A percentile compares a stretch with the other conserved stretches of the same genome.
Evolutionary conservation across 2,329 filamentous ascomycete species (phyloP).

Genomic region (Fusarium sp.): DNA sequence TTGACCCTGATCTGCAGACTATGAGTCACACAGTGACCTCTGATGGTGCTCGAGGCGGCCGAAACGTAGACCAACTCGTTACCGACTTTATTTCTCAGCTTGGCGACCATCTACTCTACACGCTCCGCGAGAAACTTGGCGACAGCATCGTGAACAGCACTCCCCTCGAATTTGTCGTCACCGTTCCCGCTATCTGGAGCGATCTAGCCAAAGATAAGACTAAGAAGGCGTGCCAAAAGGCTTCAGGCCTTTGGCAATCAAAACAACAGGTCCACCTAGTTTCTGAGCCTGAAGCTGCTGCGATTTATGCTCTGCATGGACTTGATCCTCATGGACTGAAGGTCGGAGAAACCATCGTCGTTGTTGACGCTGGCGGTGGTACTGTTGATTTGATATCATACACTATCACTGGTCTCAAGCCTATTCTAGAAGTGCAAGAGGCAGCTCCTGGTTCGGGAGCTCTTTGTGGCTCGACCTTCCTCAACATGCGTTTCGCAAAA

Average conservation of each 20-base stretch:
- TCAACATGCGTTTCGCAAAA: slow-evolving; percentile 60
- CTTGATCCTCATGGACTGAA: slow-evolving; percentile 56
- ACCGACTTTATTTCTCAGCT: slow-evolving; percentile 62
- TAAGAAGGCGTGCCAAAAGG: slow-evolving; percentile 56
- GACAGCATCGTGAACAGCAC: slow-evolving; percentile 56
- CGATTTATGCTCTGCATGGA: slow-evolving; percentile 59
- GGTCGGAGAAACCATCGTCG: slow-evolving; percentile 60
- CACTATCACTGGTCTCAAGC: slow-evolving; percentile 57
- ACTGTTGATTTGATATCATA: slow-evolving; percentile 66
- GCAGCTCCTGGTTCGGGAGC: slow-evolving; percentile 60
- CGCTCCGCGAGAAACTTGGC: slow-evolving; percentile 58
- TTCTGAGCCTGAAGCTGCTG: slow-evolving; percentile 64
- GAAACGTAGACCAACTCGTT: slow-evolving; percentile 56
- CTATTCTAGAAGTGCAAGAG: slow-evolving; percentile 59
- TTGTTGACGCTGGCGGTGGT: slow-evolving; percentile 66
- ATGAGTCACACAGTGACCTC: slow-evolving; percentile 49
- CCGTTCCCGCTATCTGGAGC: slow-evolving; percentile 69
- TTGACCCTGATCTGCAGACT: slow-evolving; percentile 53
- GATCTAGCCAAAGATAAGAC: slow-evolving; percentile 65
- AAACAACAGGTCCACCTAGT: slow-evolving; percentile 56
- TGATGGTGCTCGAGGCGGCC: slow-evolving; percentile 48
- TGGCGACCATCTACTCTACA: slow-evolving; percentile 59
- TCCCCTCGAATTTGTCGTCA: slow-evolving; percentile 63
- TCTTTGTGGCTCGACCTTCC: slow-evolving; percentile 60
- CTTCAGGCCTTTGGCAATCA: slow-evolving; percentile 49